These are phyloP conservation scores for Aspergillus novofumigatus DNA, from an alignment of 2,329 filamentous ascomycete genomes.

Conservation along the genomic window DNA sequence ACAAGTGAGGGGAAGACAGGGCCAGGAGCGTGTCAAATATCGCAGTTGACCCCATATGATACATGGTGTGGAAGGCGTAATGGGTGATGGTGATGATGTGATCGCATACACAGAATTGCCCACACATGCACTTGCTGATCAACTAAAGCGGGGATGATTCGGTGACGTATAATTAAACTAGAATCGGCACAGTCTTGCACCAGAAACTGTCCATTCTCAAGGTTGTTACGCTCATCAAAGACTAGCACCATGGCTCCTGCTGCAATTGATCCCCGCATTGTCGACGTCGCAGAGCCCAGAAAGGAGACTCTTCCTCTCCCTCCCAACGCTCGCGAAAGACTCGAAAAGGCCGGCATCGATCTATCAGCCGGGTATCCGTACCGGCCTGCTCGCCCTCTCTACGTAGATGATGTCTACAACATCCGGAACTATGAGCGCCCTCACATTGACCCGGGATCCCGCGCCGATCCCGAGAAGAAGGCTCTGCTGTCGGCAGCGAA, in stretches of 20 bases:
- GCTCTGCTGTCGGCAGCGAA: constrained; percentile 58
- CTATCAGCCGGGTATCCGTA: constrained; percentile 69
- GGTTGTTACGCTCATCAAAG: neutral
- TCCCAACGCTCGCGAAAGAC: constrained; percentile 50
- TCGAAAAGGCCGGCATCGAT: constrained; percentile 66
- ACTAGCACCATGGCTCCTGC: constrained; percentile 50
- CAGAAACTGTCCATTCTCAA: no score
- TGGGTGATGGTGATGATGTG: constrained; percentile 29
- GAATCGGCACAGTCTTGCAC: neutral
- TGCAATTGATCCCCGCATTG: constrained; percentile 59
- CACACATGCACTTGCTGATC: neutral
- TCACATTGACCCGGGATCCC: constrained; percentile 58
- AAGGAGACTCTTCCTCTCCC: constrained; percentile 65
- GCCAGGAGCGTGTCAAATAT: constrained; percentile 3
- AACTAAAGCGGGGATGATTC: neutral
- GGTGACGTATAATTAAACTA: neutral
- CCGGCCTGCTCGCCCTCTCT: constrained; percentile 62
- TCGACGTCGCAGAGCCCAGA: constrained; percentile 57
- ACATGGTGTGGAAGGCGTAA: constrained; percentile 22
- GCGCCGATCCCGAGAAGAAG: constrained; percentile 63
- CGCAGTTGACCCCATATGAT: neutral
- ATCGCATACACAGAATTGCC: constrained; percentile 11
- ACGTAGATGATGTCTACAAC: constrained; percentile 64
- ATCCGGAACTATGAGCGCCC: constrained; percentile 56
- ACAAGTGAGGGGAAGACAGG: neutral